Evolutionary conservation across 2,329 filamentous ascomycete genomes (phyloP), one percentile per base, ranked within the genome.

Genomic region (Ophiostoma sp.): DNA sequence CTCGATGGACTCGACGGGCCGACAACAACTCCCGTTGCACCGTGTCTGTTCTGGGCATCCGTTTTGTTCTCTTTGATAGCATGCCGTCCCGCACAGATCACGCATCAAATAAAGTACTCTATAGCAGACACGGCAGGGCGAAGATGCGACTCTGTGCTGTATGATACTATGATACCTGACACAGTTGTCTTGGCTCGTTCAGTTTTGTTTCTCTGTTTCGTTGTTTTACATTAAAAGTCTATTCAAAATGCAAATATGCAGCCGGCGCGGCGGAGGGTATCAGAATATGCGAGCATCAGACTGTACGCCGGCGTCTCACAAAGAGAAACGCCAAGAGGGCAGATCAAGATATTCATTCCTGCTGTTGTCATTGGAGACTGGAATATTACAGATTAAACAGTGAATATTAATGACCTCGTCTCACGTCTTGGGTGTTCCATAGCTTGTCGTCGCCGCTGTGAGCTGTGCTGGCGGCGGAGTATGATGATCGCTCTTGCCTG

Each of bases 61-160:
- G n/a, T 23, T 57, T 54, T 17, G 2, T 27, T 23, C n/a, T 54
- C 13, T 10, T n/a, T 27, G 23, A 27, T 57, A 27, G 2, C n/a
- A 57, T 57, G n/a, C 52, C 52, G 52, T 27, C 52, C 52, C 52
- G 23, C 52, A 57, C 52, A 57, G 52, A 57, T 57, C 52, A 57
- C 52, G 15, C n/a, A 57, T 57, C 17, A 48, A 41, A 41, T n/a
- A 48, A 20, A 48, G 44, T 7, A 39, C 36, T 39, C 44, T 31
- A 31, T 31, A 31, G 15, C 17, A 10, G n/a, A 57, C 15, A 57
- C 52, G 52, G 52, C 52, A 57, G 23, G 20, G 17, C 44, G 52
- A 57, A 57, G 52, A 23, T 57, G 52, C 52, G 23, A 57, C 52
- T 57, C 52, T 27, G 23, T 57, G 11, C 52, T 7, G 39, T 41